Evolutionary conservation across 176 grass and related monocot genomes (phyloP).

Genomic region (Puya raimondii): DNA sequence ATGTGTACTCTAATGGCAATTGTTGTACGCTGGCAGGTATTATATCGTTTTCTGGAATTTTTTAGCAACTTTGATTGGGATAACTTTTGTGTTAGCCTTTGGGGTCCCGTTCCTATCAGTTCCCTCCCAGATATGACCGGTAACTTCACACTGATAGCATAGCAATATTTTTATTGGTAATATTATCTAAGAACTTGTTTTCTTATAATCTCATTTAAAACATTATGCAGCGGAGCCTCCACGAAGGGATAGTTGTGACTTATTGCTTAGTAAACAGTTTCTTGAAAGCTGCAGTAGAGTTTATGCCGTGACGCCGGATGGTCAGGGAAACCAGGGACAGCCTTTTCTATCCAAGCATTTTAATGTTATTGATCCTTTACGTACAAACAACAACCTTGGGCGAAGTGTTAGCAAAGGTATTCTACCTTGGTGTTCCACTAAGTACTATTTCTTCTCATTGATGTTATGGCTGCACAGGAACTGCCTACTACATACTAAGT

Average conservation of each 20-base stretch:
- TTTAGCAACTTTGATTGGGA: slow-evolving; percentile 98
- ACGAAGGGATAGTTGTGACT: slow-evolving; percentile 46
- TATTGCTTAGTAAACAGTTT: slow-evolving; percentile 63
- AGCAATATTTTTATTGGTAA: not conserved
- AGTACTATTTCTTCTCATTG: not conserved
- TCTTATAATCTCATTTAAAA: slow-evolving; percentile 21
- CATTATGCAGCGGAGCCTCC: slow-evolving; percentile 64
- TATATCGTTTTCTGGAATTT: slow-evolving; percentile 92
- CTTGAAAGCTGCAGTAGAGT: slow-evolving; percentile 43
- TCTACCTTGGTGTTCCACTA: not conserved
- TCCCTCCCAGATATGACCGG: slow-evolving; percentile 83
- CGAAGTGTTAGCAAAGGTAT: slow-evolving; percentile 95
- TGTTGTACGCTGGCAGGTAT: slow-evolving; percentile 45
- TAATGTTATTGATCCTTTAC: slow-evolving; percentile 93
- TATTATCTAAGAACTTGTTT: slow-evolving; percentile 3
- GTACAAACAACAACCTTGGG: slow-evolving; percentile 85
- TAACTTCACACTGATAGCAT: slow-evolving; percentile 3
- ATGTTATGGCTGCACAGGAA: not conserved
- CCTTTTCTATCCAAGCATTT: slow-evolving; percentile 88
- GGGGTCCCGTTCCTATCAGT: slow-evolving; percentile 84
- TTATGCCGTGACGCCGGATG: slow-evolving; percentile 44
- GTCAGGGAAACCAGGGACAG: slow-evolving; percentile 53
- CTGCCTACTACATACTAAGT: too few relatives aligned
- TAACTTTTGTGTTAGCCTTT: slow-evolving; percentile 78
- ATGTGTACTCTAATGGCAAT: slow-evolving; percentile 19